A percentile compares a stretch with the other conserved stretches of the same genome.
phyloP scores from a whole-genome alignment of 306 rosid genomes.

The Begonia peltatifolia region DNA sequence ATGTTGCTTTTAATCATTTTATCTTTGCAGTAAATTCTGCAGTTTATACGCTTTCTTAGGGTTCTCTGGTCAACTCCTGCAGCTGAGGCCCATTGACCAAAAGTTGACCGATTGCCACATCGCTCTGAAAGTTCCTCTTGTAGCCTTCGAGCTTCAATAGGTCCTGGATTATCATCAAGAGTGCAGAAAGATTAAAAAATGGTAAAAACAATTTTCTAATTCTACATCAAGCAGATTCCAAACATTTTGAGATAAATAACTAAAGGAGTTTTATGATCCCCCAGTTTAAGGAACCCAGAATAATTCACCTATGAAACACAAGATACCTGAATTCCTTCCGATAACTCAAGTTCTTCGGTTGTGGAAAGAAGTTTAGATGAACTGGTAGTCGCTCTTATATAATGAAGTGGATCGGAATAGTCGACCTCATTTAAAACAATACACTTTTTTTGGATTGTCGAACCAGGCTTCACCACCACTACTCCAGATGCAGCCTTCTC shows the following conservation, averaged over 20 bases:
- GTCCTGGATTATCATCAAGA: slow-evolving; percentile 34
- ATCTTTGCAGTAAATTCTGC: slow-evolving; percentile 75
- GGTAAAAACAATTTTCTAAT: too few species aligned
- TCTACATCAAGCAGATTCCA: too few species aligned
- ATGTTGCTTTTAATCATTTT: slow-evolving; percentile 90
- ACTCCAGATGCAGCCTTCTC: slow-evolving; percentile 57
- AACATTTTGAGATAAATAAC: too few species aligned
- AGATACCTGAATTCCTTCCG: slow-evolving; percentile 85
- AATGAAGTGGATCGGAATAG: slow-evolving; percentile 75
- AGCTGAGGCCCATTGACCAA: slow-evolving; percentile 87
- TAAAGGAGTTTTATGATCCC: too few species aligned
- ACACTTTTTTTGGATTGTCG: slow-evolving; percentile 55
- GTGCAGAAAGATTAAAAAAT: too few species aligned
- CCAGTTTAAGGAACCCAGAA: too few species aligned
- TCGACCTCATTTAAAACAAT: slow-evolving; percentile 54
- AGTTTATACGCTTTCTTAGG: slow-evolving; percentile 55
- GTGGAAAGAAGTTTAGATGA: slow-evolving; percentile 56
- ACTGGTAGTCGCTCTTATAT: slow-evolving; percentile 53
- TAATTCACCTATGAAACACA: too few species aligned
- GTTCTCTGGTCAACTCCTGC: slow-evolving; percentile 80
- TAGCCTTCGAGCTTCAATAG: slow-evolving; percentile 69
- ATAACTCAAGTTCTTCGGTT: slow-evolving; percentile 63
- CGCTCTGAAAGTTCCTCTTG: slow-evolving; percentile 62
- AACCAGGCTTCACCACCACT: slow-evolving; percentile 46
- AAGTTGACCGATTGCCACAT: slow-evolving; percentile 58